Evolutionary conservation across 2,329 filamentous ascomycete genomes (phyloP), one percentile per base, ranked within the genome.

Genomic region (Laburnicola sp.): DNA sequence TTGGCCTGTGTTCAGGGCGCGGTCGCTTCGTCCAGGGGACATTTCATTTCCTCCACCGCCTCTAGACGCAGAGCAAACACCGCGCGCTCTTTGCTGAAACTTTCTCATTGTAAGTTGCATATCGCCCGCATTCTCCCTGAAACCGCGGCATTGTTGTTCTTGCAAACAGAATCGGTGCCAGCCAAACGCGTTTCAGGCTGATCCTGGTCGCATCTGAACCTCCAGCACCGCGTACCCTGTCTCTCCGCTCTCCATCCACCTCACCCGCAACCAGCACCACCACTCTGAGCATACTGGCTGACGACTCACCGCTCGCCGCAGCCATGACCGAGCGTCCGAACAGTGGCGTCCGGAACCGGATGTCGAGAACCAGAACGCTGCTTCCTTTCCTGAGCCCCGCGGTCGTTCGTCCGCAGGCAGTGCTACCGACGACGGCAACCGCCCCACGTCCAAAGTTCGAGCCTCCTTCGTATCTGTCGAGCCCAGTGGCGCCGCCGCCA

Each of bases 401-500:
- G 75, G 76, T 48, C 73, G 75, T 54, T 78, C 76, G 39, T 74
- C 72, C 53, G 68, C 67, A 57, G 72, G 66, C 59, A 65, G 64
- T 48, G 59, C 58, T 45, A 54, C 63, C 52, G 66, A 68, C 56
- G 55, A 58, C 53, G 53, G 53, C 49, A 66, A 60, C 58, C 70
- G 70, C 46, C 73, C 74, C 3, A 70, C 69, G 27, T 75, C 75
- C 59, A 79, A 73, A 60, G 68, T 79, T 45, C 71, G 76, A 58
- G 74, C 77, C 47, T 78, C 75, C 56, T 80, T 80, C 64, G 74
- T 79, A 11, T 66, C 76, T 10, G 76, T 79, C 56, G 75, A 74
- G 51, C 65, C 63, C 49, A 57, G 53, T 43, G 52, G 52, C 44
- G 35, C 48, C 35, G 27, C 44, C 28, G 39, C 53, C 31, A 56